phyloP scores from a whole-genome alignment of 179 eudicot species.

The Vitellaria paradoxa region DNA sequence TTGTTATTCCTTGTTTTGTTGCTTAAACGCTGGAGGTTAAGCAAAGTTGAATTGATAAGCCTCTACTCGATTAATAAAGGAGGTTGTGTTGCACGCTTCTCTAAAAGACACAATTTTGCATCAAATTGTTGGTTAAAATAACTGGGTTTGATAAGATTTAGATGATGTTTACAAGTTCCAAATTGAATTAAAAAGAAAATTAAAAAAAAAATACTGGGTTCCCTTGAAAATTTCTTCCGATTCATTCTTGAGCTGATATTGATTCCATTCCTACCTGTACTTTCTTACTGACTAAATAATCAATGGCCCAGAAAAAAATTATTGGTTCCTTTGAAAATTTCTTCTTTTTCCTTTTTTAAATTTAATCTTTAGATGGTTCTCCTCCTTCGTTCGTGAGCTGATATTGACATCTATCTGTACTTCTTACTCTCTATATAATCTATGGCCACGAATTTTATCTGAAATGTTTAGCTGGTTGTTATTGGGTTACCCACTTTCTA shows the following conservation, averaged over 20 bases:
- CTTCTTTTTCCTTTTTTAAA: neutral
- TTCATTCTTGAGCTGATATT: no score
- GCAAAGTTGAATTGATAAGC: neutral
- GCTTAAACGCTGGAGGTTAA: neutral
- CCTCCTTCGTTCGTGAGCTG: neutral
- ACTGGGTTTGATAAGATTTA: neutral
- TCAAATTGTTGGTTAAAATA: neutral
- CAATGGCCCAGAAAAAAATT: no score
- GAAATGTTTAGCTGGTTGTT: neutral
- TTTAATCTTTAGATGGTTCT: neutral
- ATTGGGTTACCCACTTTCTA: conserved; percentile 10
- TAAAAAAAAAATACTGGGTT: neutral
- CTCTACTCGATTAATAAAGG: neutral
- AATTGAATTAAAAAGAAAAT: neutral
- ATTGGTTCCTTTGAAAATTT: neutral
- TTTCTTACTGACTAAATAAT: no score
- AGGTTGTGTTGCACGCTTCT: neutral
- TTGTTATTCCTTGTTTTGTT: neutral
- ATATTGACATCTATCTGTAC: neutral
- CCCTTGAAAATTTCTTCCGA: neutral
- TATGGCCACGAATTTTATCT: neutral
- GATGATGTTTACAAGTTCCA: neutral
- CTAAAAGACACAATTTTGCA: neutral
- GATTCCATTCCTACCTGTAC: no score
- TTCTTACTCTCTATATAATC: neutral